A percentile compares a stretch with the other conserved stretches of the same genome.
Conservation (phyloP, 257 asterid species). For the Euphrasia confusa region DNA sequence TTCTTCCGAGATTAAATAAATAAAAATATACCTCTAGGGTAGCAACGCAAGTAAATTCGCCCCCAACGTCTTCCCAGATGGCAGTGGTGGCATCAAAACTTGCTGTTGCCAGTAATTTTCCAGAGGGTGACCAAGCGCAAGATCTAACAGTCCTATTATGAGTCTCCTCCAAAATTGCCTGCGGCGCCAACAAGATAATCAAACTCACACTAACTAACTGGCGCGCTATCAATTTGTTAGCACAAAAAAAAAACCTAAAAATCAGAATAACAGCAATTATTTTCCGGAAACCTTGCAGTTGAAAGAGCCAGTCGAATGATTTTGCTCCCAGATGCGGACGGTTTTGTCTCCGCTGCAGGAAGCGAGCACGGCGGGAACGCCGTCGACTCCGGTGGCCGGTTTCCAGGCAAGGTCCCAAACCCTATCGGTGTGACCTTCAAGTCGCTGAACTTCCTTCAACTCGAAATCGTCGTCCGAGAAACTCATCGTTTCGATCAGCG, state of each 20-base stretch:
- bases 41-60: constrained; percentile 62
- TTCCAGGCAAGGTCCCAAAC: constrained; percentile 93
- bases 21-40: constrained; percentile 62
- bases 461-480: constrained; percentile 45
- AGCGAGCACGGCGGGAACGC: constrained; percentile 77
- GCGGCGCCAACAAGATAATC: constrained; percentile 33
- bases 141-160: constrained; percentile 90
- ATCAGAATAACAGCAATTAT: constrained; percentile 8
- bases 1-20: neutral
- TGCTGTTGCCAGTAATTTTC: constrained; percentile 69
- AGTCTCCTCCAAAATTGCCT: constrained; percentile 88
- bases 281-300: constrained; percentile 62
- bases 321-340: constrained; percentile 79
- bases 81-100: constrained; percentile 95
- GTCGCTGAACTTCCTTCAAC: constrained; percentile 63
- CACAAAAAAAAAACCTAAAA: neutral
- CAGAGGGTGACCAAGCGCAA: constrained; percentile 80
- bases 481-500: constrained; percentile 34
- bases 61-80: constrained; percentile 71
- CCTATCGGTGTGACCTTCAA: constrained; percentile 87
- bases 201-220: neutral
- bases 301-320: constrained; percentile 49
- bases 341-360: constrained; percentile 95
- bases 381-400: constrained; percentile 64
- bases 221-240: no score